A percentile compares a stretch with the other conserved stretches of the same genome.
Conservation (phyloP, 768 basidiomycete genomes). For the Hortiboletus campestris region DNA sequence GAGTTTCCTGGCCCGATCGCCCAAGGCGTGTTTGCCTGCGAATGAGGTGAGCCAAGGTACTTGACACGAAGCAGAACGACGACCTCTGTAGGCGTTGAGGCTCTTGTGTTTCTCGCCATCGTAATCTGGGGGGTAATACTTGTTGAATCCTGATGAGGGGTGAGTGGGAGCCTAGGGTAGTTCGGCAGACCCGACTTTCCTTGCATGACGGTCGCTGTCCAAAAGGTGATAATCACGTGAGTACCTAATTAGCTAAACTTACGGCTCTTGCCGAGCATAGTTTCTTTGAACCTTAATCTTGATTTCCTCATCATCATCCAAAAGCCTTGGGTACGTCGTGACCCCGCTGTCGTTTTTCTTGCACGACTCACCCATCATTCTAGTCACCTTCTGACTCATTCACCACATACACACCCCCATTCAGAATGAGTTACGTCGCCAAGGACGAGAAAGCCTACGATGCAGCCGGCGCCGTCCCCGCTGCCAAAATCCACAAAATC, state of each 20-base stretch:
- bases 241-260: not conserved
- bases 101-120: conserved; percentile 69
- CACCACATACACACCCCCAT: conserved; percentile 12
- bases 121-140: conserved; percentile 78
- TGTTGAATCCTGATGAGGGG: conserved; percentile 58
- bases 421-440: conserved; percentile 96
- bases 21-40: conserved; percentile 89
- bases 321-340: conserved; percentile 28
- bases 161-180: conserved; percentile 3
- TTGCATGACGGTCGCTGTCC: conserved; percentile 37
- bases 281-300: conserved; percentile 34
- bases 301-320: conserved; percentile 29
- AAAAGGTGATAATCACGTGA: conserved; percentile 5
- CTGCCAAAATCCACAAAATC: conserved; percentile 97
- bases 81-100: conserved; percentile 71
- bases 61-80: not conserved
- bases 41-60: not conserved
- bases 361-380: conserved; percentile 1
- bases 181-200: conserved; percentile 28
- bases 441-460: conserved; percentile 99
- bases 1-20: conserved; percentile 90
- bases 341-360: too few species aligned
- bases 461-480: conserved; percentile 82
- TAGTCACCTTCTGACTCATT: conserved; percentile 86
- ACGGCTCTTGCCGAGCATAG: conserved; percentile 15